Evolutionary conservation across 768 basidiomycete species (phyloP), one percentile per base, ranked within the genome.

Genomic region (Tephrocybe rancida): DNA sequence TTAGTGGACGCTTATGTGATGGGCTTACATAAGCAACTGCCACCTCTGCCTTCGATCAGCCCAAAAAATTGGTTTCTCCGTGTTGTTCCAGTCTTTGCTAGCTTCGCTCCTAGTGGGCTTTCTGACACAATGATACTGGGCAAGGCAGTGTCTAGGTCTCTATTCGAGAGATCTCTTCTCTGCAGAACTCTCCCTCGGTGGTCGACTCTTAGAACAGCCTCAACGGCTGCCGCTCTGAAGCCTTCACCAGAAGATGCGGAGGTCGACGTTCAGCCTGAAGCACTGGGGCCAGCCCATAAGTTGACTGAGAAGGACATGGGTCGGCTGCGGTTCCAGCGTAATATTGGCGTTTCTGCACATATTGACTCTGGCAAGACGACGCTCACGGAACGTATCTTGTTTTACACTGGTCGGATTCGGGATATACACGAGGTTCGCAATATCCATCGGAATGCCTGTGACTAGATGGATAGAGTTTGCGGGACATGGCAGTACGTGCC

Each of bases 341-440:
- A 99, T 69, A 96, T 99, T 56, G 97, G 97, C 60, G 90, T 99
- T 55, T 92, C 90, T 3, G 94, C 94, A 0, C 93, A 95, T 65
- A 95, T 95, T 59, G 93, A 97, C 70, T 95, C 95, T 3, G 97
- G 97, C 24, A 99, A 99, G 78, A 99, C 97, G 0, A 99, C 97
- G 2, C 72, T 98, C 61, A 98, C 97, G 25, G 97, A 99, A 66
- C 91, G 97, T 11, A 84, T 98, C 50, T 73, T 99, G 45, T 99
- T 85, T 69, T 99, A 99, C 70, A 98, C 97, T 25, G 96, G 97
- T 21, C 86, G 94, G 24, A 95, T 98, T 69, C 78, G 87, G 39
- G 93, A 93, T 44, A 98, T 99, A 64, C 97, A 99, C 67, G 97
- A 99, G 82, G 95, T 93, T 62, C 59, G 86, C 71, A 41, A 51